Conservation (phyloP, 176 grass and related monocot genomes). For the Triticum timopheevii region DNA sequence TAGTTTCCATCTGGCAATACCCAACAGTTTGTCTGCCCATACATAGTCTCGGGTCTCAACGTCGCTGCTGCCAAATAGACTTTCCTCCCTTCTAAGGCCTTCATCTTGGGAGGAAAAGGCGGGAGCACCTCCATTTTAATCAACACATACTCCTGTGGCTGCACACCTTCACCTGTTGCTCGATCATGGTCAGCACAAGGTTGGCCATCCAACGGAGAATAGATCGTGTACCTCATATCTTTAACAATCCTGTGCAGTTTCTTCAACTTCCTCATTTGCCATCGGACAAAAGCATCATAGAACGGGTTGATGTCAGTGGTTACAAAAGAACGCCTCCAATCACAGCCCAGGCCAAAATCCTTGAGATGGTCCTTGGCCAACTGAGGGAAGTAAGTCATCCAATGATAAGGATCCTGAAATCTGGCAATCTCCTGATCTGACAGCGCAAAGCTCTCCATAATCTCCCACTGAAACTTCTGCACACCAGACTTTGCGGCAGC, state of each 20-base stretch:
- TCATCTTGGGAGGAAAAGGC: conserved; percentile 66
- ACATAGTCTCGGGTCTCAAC: conserved; percentile 79
- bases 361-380: conserved; percentile 58
- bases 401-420: conserved; percentile 72
- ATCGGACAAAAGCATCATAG: conserved; percentile 79
- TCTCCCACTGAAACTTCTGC: conserved; percentile 74
- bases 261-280: conserved; percentile 84
- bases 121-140: conserved; percentile 76
- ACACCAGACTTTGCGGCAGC: conserved; percentile 57
- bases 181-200: conserved; percentile 81
- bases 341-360: conserved; percentile 68
- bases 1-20: conserved; percentile 71
- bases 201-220: conserved; percentile 77
- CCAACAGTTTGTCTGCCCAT: conserved; percentile 82
- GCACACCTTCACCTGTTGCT: conserved; percentile 63
- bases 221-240: conserved; percentile 69
- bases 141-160: conserved; percentile 70
- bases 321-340: conserved; percentile 76
- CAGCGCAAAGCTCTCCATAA: conserved; percentile 59
- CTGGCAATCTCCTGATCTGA: conserved; percentile 55
- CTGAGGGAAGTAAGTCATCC: conserved; percentile 64
- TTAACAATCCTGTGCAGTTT: conserved; percentile 66
- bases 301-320: conserved; percentile 73
- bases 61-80: conserved; percentile 77
- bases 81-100: conserved; percentile 66